A percentile compares a stretch with the other conserved stretches of the same genome.
phyloP scores from a whole-genome alignment of 768 basidiomycete genomes.

The Tubosaeta sp. region DNA sequence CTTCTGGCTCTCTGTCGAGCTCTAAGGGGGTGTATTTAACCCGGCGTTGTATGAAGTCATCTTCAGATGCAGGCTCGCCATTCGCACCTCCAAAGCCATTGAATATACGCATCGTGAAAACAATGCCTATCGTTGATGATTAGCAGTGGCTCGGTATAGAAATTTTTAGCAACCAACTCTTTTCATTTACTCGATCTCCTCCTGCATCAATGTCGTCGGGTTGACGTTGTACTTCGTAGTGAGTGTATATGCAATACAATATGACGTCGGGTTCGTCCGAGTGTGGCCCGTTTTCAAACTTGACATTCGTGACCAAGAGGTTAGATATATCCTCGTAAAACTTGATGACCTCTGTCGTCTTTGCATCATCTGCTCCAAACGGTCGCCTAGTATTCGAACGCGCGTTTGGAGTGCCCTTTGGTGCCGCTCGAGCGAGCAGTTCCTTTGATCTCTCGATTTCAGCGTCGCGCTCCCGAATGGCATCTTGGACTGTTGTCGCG shows the following conservation, averaged over 20 bases:
- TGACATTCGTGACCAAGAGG: slow-evolving; percentile 62
- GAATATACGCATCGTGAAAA: slow-evolving; percentile 53
- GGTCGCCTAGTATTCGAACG: slow-evolving; percentile 34
- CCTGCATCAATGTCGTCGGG: slow-evolving; percentile 21
- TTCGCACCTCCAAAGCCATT: slow-evolving; percentile 32
- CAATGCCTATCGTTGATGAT: slow-evolving; percentile 42
- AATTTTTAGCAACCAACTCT: slow-evolving; percentile 17
- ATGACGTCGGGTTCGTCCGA: slow-evolving; percentile 48
- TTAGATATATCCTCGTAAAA: slow-evolving; percentile 89
- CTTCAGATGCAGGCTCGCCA: slow-evolving; percentile 31
- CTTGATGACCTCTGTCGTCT: slow-evolving; percentile 54
- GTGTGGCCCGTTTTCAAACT: slow-evolving; percentile 34
- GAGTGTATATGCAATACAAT: slow-evolving; percentile 66
- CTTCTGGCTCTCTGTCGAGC: slow-evolving; percentile 55
- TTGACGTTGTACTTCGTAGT: slow-evolving; percentile 31
- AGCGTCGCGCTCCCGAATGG: slow-evolving; percentile 52
- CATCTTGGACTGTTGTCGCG: slow-evolving; percentile 42
- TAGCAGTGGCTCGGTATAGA: neutral
- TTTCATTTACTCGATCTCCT: slow-evolving; percentile 35
- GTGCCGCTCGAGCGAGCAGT: slow-evolving; percentile 40
- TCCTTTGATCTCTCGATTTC: slow-evolving; percentile 56
- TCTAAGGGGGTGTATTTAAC: slow-evolving; percentile 58
- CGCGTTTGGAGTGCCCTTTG: slow-evolving; percentile 35
- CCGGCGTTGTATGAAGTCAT: slow-evolving; percentile 30
- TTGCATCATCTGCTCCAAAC: slow-evolving; percentile 47